phyloP scores from a whole-genome alignment of 768 basidiomycete genomes.

The Mycena haematopus region DNA sequence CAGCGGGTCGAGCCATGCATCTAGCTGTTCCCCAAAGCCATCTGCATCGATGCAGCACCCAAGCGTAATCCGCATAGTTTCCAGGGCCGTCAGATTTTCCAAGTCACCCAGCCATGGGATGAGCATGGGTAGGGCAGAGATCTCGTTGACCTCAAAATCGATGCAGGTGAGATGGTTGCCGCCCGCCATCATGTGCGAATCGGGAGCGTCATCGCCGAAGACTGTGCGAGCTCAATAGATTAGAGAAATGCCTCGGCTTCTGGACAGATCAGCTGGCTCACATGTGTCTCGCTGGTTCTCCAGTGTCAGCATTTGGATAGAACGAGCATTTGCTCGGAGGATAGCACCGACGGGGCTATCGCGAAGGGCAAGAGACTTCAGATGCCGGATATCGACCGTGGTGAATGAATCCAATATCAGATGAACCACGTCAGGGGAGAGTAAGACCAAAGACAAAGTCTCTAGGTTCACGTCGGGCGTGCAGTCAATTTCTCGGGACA shows the following conservation, averaged over 20 bases:
- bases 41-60: neutral
- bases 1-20: neutral
- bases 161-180: neutral
- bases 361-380: neutral
- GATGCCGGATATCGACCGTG: neutral
- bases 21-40: neutral
- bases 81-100: neutral
- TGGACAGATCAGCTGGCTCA: neutral
- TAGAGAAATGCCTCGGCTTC: neutral
- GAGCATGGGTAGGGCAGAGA: neutral
- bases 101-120: neutral
- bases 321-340: neutral
- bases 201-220: neutral
- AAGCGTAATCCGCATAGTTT: neutral
- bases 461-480: neutral
- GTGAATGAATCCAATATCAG: neutral
- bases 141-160: neutral
- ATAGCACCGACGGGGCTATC: neutral
- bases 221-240: neutral
- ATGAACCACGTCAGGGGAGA: too few relatives aligned
- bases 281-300: neutral
- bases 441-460: neutral
- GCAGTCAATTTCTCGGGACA: neutral
- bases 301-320: neutral
- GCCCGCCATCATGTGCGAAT: neutral